Evolutionary conservation across 306 rosid genomes (phyloP).

Genomic region (Fragaria iinumae): DNA sequence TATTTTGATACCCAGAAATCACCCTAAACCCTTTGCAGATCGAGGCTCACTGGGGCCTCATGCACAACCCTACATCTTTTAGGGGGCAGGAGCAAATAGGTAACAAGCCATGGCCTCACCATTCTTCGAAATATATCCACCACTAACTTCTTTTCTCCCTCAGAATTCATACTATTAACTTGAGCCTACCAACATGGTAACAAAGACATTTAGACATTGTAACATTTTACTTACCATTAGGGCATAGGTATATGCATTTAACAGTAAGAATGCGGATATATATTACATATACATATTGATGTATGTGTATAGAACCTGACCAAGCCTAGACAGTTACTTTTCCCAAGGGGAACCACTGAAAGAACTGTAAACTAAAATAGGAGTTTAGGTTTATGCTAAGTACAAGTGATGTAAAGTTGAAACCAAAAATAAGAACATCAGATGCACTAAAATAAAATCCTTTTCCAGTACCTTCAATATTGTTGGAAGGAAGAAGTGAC

Average conservation of each 20-base stretch:
- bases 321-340: background rate
- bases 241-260: background rate
- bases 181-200: background rate
- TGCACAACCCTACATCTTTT: background rate
- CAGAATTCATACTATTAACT: background rate
- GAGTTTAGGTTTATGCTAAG: too few species aligned
- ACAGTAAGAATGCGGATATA: background rate
- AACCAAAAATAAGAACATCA: background rate
- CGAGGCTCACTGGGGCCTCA: background rate
- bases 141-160: background rate
- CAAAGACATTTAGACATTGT: background rate
- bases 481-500: conserved; percentile 41
- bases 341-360: background rate
- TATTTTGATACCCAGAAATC: background rate
- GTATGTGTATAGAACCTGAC: background rate
- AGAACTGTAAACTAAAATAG: background rate
- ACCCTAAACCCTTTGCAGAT: background rate
- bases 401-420: background rate
- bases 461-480: conserved; percentile 57
- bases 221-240: background rate
- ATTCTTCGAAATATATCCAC: background rate
- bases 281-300: too few species aligned
- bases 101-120: background rate
- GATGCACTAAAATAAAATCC: background rate
- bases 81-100: background rate